phyloP scores from a whole-genome alignment of 2,329 filamentous ascomycete species.

The Dactylonectria estremocensis region DNA sequence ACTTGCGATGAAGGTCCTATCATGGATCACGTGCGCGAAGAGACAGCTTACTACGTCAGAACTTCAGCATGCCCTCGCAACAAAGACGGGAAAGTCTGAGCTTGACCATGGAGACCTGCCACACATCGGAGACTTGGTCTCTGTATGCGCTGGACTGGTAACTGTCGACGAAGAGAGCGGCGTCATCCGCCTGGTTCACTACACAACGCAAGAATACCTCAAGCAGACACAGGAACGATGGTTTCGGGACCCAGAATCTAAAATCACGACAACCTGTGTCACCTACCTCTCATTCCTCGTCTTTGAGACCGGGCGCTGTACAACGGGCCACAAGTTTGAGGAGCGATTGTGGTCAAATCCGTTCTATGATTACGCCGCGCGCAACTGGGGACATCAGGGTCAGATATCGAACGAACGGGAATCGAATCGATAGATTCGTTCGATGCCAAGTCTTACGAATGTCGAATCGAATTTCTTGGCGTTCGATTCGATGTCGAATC shows the following conservation, averaged over 20 bases:
- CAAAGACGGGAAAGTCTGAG: background rate
- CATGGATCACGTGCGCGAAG: background rate
- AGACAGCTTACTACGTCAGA: background rate
- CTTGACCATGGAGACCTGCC: background rate
- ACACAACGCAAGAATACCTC: conserved; percentile 19
- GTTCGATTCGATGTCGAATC: too few relatives aligned
- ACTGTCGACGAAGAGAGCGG: background rate
- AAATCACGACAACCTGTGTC: conserved; percentile 4
- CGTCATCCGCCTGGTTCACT: background rate
- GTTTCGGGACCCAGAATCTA: conserved; percentile 15
- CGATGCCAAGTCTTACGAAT: too few relatives aligned
- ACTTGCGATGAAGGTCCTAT: background rate
- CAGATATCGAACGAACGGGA: too few relatives aligned
- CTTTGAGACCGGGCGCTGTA: background rate
- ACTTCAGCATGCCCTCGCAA: background rate
- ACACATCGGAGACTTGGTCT: background rate
- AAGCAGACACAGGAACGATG: background rate
- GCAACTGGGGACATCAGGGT: conserved; percentile 5
- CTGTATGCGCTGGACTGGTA: background rate
- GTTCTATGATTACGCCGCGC: background rate
- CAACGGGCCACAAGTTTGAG: background rate
- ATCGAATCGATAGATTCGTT: too few relatives aligned
- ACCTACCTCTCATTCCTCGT: conserved; percentile 9
- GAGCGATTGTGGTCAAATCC: background rate
- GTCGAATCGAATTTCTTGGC: too few relatives aligned